Percentiles rank a stretch among this genome's conserved stretches.
Conservation (phyloP, 768 basidiomycete species). For the Mycena epipterygia region DNA sequence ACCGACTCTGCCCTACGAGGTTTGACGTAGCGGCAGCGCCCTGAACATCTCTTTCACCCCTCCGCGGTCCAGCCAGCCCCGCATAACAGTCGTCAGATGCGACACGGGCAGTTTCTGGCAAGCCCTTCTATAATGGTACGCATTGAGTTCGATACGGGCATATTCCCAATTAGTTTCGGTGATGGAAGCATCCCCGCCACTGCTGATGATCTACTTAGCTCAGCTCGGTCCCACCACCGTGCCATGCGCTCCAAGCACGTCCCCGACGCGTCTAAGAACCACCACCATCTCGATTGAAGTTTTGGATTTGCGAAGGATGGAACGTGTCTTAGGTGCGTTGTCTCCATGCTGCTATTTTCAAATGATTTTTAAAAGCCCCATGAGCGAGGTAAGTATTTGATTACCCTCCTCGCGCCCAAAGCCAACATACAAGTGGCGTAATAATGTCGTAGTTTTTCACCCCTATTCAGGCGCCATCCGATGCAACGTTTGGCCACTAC, state of each 20-base stretch:
- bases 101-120: too few species aligned
- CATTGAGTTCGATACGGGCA: too few species aligned
- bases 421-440: not conserved
- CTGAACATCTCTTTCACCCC: too few species aligned
- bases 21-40: too few species aligned
- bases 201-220: not conserved
- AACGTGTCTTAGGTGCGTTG: constrained; percentile 2
- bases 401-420: constrained; percentile 1
- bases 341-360: not conserved
- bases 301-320: constrained; percentile 8
- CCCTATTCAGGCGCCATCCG: constrained; percentile 1
- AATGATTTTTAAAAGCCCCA: not conserved
- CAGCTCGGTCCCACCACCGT: constrained; percentile 7
- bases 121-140: too few species aligned
- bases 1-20: too few species aligned
- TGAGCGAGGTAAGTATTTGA: too few species aligned
- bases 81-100: too few species aligned
- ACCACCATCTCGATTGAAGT: not conserved
- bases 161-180: not conserved
- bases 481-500: not conserved
- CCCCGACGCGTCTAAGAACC: not conserved
- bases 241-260: constrained; percentile 3
- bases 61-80: too few species aligned
- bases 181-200: not conserved
- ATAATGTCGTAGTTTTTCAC: not conserved